A percentile compares a stretch with the other conserved stretches of the same genome.
Conservation (phyloP, 768 basidiomycete genomes). For the Leucocoprinus birnbaumii region DNA sequence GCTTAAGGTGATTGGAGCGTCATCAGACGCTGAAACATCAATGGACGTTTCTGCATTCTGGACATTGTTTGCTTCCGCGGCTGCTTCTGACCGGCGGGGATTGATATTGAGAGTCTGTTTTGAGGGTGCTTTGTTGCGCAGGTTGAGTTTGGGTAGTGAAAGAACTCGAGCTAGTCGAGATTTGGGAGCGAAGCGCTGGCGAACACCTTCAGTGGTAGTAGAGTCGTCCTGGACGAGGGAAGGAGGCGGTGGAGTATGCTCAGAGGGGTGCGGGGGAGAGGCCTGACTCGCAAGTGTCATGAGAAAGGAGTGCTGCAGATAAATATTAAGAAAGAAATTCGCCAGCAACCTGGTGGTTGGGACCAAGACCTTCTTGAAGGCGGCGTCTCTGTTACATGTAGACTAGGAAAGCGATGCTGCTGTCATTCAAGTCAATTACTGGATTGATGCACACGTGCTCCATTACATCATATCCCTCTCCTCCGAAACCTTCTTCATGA, state of each 20-base stretch:
- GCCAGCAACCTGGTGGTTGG: background rate
- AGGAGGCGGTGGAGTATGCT: constrained; percentile 31
- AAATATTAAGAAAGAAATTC: background rate
- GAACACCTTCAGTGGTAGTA: constrained; percentile 43
- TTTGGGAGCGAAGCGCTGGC: constrained; percentile 39
- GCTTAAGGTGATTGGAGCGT: constrained; percentile 30
- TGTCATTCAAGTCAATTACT: background rate
- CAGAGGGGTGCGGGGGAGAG: background rate
- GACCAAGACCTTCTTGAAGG: background rate
- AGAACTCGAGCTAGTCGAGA: constrained; percentile 32
- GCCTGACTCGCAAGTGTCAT: constrained; percentile 10
- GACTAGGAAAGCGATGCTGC: background rate
- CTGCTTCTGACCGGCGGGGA: constrained; percentile 1
- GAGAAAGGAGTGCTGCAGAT: constrained; percentile 3
- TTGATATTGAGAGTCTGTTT: background rate
- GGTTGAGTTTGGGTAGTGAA: constrained; percentile 28
- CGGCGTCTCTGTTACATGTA: too few species aligned
- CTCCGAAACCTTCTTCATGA: background rate
- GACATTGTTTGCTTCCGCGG: background rate
- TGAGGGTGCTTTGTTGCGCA: constrained; percentile 7
- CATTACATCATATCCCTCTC: constrained; percentile 8
- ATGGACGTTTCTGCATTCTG: background rate
- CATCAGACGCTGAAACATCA: background rate
- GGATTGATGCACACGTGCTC: background rate
- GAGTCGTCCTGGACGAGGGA: constrained; percentile 38